Conservation (phyloP, 1,139 yeast genomes). For the Diutina pseudorugosa region DNA sequence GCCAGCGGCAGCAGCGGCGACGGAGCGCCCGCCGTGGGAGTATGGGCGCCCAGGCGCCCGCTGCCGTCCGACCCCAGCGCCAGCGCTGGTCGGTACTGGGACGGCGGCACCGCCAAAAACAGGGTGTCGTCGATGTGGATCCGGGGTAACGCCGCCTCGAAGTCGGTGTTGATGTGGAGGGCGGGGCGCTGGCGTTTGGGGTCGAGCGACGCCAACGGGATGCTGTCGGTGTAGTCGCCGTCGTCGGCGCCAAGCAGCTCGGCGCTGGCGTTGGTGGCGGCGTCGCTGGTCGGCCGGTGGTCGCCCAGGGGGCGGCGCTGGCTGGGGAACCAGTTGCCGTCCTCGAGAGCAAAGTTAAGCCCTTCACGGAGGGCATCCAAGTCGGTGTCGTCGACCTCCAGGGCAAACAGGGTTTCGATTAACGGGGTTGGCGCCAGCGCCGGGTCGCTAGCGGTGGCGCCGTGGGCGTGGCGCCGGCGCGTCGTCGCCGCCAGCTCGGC, state of each 20-base stretch:
- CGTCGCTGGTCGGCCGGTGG: too few species aligned
- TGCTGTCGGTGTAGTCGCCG: slow-evolving; percentile 6
- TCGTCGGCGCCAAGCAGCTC: not conserved
- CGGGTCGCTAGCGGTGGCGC: not conserved
- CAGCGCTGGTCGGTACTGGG: not conserved
- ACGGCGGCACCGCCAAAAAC: not conserved
- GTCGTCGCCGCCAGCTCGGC: not conserved
- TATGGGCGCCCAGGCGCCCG: slow-evolving; percentile 6
- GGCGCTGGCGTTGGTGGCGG: not conserved
- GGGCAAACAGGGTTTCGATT: not conserved
- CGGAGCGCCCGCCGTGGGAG: slow-evolving; percentile 5
- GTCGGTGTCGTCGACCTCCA: not conserved
- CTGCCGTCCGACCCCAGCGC: slow-evolving; percentile 6
- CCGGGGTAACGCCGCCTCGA: not conserved
- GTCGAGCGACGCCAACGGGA: slow-evolving; percentile 9
- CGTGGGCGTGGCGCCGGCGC: not conserved
- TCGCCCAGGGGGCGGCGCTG: not conserved
- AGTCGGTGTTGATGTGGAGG: not conserved
- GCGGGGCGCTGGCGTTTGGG: not conserved
- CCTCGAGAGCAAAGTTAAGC: slow-evolving; percentile 2
- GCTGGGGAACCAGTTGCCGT: slow-evolving; percentile 3
- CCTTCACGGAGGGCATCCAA: slow-evolving; percentile 3
- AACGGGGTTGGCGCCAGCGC: not conserved
- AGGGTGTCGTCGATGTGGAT: not conserved
- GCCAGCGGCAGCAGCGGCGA: slow-evolving; percentile 10